A percentile compares a stretch with the other conserved stretches of the same genome.
These are phyloP conservation scores for Thielaviopsis musarum DNA, from an alignment of 2,329 filamentous ascomycete species.

Conservation along the genomic window DNA sequence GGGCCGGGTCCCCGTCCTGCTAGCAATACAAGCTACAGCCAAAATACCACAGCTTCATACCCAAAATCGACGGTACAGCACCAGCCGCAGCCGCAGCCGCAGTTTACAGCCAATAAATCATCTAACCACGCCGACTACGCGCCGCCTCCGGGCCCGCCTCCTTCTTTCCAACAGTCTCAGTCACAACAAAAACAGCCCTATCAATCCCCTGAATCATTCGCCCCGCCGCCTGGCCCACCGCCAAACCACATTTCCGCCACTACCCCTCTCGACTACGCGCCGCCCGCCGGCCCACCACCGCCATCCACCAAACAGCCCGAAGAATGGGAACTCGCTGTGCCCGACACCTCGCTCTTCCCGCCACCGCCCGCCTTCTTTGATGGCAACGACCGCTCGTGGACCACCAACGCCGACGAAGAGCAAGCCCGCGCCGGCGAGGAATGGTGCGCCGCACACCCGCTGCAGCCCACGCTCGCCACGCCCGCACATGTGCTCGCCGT, in stretches of 20 bases:
- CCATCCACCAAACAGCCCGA: slow-evolving; percentile 15
- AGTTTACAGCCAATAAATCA: slow-evolving; percentile 14
- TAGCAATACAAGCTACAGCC: slow-evolving; percentile 14
- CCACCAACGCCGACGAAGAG: slow-evolving; percentile 49
- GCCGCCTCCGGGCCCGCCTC: slow-evolving; percentile 22
- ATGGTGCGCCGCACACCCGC: slow-evolving; percentile 47
- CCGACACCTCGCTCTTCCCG: slow-evolving; percentile 55
- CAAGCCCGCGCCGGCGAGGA: slow-evolving; percentile 46
- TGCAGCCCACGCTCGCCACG: slow-evolving; percentile 34
- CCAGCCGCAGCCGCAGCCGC: slow-evolving; percentile 19
- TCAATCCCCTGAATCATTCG: slow-evolving; percentile 12
- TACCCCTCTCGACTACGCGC: slow-evolving; percentile 15
- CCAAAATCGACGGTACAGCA: background rate
- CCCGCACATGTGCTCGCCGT: slow-evolving; percentile 18
- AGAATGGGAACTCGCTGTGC: slow-evolving; percentile 48
- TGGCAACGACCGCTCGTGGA: slow-evolving; percentile 46
- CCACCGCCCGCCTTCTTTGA: slow-evolving; percentile 52
- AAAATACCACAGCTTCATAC: background rate
- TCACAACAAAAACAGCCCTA: slow-evolving; percentile 2
- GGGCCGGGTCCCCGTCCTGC: slow-evolving; percentile 19
- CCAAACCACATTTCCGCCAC: slow-evolving; percentile 12
- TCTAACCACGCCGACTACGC: slow-evolving; percentile 14
- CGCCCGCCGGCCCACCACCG: slow-evolving; percentile 21
- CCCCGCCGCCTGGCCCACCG: slow-evolving; percentile 19
- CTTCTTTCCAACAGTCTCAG: slow-evolving; percentile 10